Evolutionary conservation across 2,329 filamentous ascomycete species (phyloP), one percentile per base, ranked within the genome.

Genomic region (Microcyclospora tardicrescens): DNA sequence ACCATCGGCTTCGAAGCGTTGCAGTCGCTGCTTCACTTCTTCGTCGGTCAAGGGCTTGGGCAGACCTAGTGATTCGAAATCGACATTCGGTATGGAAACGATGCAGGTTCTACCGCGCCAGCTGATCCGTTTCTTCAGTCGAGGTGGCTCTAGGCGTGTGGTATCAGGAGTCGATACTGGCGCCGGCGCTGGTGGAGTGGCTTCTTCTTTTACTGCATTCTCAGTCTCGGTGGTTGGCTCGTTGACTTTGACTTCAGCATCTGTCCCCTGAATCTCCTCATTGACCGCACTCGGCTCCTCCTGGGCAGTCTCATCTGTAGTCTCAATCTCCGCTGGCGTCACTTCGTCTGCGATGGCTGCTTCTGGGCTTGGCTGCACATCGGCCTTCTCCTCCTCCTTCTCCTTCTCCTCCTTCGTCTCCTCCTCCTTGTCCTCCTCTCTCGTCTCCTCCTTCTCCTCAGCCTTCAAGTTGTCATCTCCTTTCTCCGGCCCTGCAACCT

Each of bases 1-100:
- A 9, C 83, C 83, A 28, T 79, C 64, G 48, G 80, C 67, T 54
- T 81, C 68, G 71, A 82, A 84, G 3, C 71, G 71, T 35, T 66
- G 66, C 46, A 84, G 63, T 65, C 82, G 83, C 9, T 69, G 63
- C 27, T 71, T 57, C 3, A 79, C 72, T 36, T 80, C 74, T 13
- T 67, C 59, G 28, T 68, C 43, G 40, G 53, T 62, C 55, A 68
- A 57, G 5, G 66, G 66, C 41, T 55, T 60, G 15, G 60, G 58
- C 6, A 63, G 55, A 36, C 61, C 65, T 14, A 61, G 59, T 12
- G 61, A 59, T 9, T 53, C 59, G n/a, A 61, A 61, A 35, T 64
- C 59, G 34, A 65, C 55, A 19, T 55, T 55, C 1, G 65, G 64
- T 32, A 69, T 62, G 16, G 57, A 61, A 19, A 69, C 64, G 35